phyloP scores from a whole-genome alignment of 352 stramenopile species.

The Paralagenidium karlingii region DNA sequence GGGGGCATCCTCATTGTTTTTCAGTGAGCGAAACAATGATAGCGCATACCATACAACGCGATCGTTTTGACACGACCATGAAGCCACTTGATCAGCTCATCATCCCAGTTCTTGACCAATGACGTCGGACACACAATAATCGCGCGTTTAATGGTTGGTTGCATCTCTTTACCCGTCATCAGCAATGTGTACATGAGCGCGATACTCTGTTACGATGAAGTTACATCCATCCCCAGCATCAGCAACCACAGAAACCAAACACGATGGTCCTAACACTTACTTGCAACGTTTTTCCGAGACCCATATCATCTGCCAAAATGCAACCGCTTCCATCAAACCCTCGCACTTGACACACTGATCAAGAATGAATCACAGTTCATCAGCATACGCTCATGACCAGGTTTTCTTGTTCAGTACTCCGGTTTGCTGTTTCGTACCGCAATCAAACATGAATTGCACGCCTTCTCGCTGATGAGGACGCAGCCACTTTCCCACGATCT shows the following conservation, averaged over 20 bases:
- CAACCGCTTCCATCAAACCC: constrained; percentile 74
- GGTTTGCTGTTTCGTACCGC: constrained; percentile 31
- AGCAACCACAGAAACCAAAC: not conserved
- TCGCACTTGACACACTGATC: constrained; percentile 31
- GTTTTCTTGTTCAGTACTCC: not conserved
- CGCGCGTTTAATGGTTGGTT: constrained; percentile 49
- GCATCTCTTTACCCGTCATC: constrained; percentile 47
- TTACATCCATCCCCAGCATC: not conserved
- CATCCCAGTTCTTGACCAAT: constrained; percentile 84
- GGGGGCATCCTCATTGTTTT: not conserved
- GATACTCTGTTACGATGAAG: no score
- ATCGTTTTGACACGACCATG: constrained; percentile 74
- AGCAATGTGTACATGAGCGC: constrained; percentile 78
- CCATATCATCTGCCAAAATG: constrained; percentile 84
- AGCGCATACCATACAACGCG: constrained; percentile 58
- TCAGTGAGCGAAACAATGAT: no score
- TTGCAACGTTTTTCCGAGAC: constrained; percentile 76
- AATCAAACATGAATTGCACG: constrained; percentile 97
- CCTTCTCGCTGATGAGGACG: constrained; percentile 93
- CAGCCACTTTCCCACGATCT: constrained; percentile 91
- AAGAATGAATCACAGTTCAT: not conserved
- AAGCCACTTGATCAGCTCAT: constrained; percentile 84
- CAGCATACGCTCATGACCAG: not conserved
- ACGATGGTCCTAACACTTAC: no score
- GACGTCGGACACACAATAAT: constrained; percentile 81